Evolutionary conservation across 1,284 basidiomycete genomes (phyloP).

Genomic region (Trametes versicolor): DNA sequence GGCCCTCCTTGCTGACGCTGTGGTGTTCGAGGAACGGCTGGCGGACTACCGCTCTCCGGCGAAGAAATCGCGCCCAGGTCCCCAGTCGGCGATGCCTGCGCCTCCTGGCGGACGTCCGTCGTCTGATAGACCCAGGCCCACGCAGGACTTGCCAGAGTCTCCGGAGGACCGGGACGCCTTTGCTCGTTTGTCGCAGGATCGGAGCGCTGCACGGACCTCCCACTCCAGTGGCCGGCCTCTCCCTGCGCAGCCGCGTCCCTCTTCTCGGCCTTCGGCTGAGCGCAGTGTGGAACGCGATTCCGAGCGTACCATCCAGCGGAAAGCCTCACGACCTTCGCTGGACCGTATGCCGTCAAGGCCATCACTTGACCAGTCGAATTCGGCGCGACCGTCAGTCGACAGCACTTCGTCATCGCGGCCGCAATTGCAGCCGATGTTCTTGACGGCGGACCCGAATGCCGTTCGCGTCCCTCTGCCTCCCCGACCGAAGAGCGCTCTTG

Average conservation of each 20-base stretch:
- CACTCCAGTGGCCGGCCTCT: conserved; percentile 28
- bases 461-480: conserved; percentile 28
- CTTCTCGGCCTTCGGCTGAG: conserved; percentile 23
- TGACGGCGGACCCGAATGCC: conserved; percentile 31
- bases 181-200: conserved; percentile 24
- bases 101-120: conserved; percentile 18
- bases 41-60: conserved; percentile 34
- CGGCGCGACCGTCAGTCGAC: conserved; percentile 24
- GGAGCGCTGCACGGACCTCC: conserved; percentile 14
- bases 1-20: conserved; percentile 41
- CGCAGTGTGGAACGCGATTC: conserved; percentile 7
- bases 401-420: conserved; percentile 26
- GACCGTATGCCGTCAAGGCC: conserved; percentile 28
- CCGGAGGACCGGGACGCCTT: conserved; percentile 28
- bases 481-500: conserved; percentile 32
- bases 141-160: conserved; percentile 35
- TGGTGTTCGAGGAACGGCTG: conserved; percentile 42
- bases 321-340: conserved; percentile 25
- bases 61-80: conserved; percentile 28
- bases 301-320: conserved; percentile 19
- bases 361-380: conserved; percentile 22
- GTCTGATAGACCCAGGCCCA: conserved; percentile 27
- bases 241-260: conserved; percentile 20
- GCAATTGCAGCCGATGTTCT: conserved; percentile 31
- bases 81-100: conserved; percentile 14